Evolutionary conservation across 805 yeast genomes (phyloP), one percentile per base, ranked within the genome.

Genomic region (Ogataea philodendri): DNA sequence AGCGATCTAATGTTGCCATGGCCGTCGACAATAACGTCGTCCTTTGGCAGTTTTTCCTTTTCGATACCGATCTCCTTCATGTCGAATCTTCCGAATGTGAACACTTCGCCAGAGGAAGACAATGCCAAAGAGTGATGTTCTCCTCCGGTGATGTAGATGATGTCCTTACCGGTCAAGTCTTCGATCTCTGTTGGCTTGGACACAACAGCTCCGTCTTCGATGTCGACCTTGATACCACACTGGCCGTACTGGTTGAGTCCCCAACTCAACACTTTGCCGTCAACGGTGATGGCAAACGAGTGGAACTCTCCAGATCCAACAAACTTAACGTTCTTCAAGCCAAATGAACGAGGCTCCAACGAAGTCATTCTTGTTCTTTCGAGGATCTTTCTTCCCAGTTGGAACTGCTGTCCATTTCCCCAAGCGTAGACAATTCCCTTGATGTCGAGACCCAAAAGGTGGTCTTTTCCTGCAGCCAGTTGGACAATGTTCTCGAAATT

Each of bases 181-280:
- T 70, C 68, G 27, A 89, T 81, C 36, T 73, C 72, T 0, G 89
- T 84, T 16, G 98, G 97, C 33, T 69, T 75, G 7, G 79, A 66
- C 28, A 93, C 77, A 38, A 85, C 70, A 2, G 93, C 84, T 15
- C 95, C 96, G 60, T 87, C 96, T 52, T 83, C 93, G 37, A 84
- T 74, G 32, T 76, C 78, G 22, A 81, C 80, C 10, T 84, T 69
- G 15, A 81, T 69, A 39, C 96, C 97, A 68, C 97, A 87, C 65
- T 93, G 99, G 15, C 97, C 97, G 56, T 77, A 93, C 62, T 93
- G 97, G 59, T 93, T 93, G 53, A 93, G 71, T 6, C 99, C 99
- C 98, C 98, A 93, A 7, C 93, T 72, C 45, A 73, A 72, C 1
- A 93, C 87, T 22, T 71, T 71, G 26, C 83, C 86, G 22, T 77